phyloP scores from a whole-genome alignment of 2,329 filamentous ascomycete species.

The Macroventuria anomochaeta region DNA sequence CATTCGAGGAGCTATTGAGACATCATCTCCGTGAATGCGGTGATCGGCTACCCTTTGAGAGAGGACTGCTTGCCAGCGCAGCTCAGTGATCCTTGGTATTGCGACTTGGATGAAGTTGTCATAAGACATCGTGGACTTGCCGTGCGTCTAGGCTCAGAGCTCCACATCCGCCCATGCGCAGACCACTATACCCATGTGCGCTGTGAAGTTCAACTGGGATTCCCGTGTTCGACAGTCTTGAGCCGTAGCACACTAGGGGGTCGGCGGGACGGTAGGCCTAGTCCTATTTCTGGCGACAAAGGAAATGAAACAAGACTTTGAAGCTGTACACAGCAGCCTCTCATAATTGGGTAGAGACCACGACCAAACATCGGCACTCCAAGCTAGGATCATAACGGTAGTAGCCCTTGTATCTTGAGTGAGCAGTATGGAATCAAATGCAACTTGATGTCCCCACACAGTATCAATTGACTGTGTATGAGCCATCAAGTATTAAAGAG shows the following conservation, averaged over 20 bases:
- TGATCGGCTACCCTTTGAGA: background rate
- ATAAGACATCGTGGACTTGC: background rate
- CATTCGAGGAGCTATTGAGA: background rate
- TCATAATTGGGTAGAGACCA: background rate
- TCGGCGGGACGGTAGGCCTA: slow-evolving; percentile 7
- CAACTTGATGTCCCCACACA: slow-evolving; percentile 1
- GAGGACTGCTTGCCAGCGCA: background rate
- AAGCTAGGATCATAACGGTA: background rate
- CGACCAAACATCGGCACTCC: background rate
- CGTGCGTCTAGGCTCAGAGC: background rate
- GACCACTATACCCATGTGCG: background rate
- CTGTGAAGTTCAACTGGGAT: background rate
- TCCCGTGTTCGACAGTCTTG: background rate
- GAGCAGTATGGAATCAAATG: slow-evolving; percentile 1
- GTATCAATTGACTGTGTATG: background rate
- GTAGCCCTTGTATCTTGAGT: background rate
- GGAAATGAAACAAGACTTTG: slow-evolving; percentile 3
- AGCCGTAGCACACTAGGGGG: slow-evolving; percentile 4
- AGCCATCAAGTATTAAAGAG: background rate
- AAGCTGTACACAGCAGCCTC: background rate
- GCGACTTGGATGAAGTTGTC: background rate
- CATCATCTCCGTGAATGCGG: background rate
- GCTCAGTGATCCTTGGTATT: background rate
- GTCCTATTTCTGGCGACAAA: slow-evolving; percentile 13
- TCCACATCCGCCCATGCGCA: background rate